A percentile compares a stretch with the other conserved stretches of the same genome.
Evolutionary conservation across 768 basidiomycete species (phyloP).

Genomic region (Amanita rimosa): DNA sequence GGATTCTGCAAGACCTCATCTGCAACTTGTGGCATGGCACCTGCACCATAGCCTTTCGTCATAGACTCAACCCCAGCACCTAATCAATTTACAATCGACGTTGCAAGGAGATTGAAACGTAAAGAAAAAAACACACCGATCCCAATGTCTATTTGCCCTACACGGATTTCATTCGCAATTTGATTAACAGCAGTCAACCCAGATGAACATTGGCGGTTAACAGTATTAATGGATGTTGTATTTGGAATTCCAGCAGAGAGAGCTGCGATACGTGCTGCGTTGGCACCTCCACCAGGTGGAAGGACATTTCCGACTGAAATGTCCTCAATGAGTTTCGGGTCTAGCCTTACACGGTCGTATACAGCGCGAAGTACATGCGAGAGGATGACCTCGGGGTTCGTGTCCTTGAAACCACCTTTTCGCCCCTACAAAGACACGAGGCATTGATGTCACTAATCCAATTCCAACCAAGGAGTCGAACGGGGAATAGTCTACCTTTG

Average conservation of each 20-base stretch:
- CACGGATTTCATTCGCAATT: slow-evolving; percentile 69
- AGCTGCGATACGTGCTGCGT: slow-evolving; percentile 76
- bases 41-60: slow-evolving; percentile 64
- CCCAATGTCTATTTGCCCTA: slow-evolving; percentile 81
- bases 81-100: slow-evolving; percentile 15
- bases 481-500: slow-evolving; percentile 48
- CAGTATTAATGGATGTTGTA: slow-evolving; percentile 62
- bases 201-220: slow-evolving; percentile 87
- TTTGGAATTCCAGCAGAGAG: slow-evolving; percentile 79
- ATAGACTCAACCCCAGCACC: slow-evolving; percentile 88
- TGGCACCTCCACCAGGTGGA: slow-evolving; percentile 77
- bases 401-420: slow-evolving; percentile 91
- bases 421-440: slow-evolving; percentile 35
- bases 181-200: slow-evolving; percentile 75
- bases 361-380: slow-evolving; percentile 65
- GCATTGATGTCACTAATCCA: neutral
- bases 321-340: slow-evolving; percentile 78
- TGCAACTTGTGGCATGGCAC: slow-evolving; percentile 45
- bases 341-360: slow-evolving; percentile 55
- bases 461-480: neutral
- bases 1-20: slow-evolving; percentile 53
- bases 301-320: slow-evolving; percentile 84
- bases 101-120: neutral
- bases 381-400: slow-evolving; percentile 72
- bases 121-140: slow-evolving; percentile 63